phyloP scores from a whole-genome alignment of 768 basidiomycete genomes.

The Pleurotus platypus region DNA sequence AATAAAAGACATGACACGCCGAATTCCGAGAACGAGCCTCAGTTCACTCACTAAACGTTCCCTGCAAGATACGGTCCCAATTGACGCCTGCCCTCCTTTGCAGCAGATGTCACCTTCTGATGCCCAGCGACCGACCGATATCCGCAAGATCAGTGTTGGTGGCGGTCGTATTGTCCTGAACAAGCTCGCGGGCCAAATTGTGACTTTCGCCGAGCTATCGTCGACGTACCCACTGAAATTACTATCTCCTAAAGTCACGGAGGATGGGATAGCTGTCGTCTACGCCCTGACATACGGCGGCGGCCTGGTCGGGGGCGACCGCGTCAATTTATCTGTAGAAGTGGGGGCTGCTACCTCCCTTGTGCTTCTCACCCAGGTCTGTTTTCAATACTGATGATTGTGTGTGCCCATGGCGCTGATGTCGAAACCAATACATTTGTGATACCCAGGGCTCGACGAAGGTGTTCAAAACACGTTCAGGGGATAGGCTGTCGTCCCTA shows the following conservation, averaged over 20 bases:
- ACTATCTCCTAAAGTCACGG: constrained; percentile 60
- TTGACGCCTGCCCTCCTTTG: neutral
- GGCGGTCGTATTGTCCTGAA: constrained; percentile 55
- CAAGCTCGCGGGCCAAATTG: constrained; percentile 44
- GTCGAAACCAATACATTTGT: neutral
- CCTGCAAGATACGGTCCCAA: neutral
- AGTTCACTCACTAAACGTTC: neutral
- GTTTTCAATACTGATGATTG: constrained; percentile 12
- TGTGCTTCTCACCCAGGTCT: constrained; percentile 82
- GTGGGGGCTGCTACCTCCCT: constrained; percentile 57
- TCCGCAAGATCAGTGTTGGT: constrained; percentile 37
- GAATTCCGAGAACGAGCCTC: neutral
- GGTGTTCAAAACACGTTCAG: constrained; percentile 80
- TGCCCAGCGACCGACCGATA: neutral
- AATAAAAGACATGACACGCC: neutral
- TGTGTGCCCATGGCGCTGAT: too few species aligned
- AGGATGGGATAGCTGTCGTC: constrained; percentile 54
- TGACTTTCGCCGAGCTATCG: constrained; percentile 69
- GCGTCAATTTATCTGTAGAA: constrained; percentile 56
- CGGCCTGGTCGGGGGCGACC: constrained; percentile 86
- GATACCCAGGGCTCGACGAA: constrained; percentile 81
- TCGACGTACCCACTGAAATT: constrained; percentile 88
- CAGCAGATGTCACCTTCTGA: neutral
- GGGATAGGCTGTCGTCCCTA: constrained; percentile 50
- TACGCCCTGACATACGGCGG: constrained; percentile 90